A percentile compares a stretch with the other conserved stretches of the same genome.
These are phyloP conservation scores for Aspergillus uvarum DNA, from an alignment of 2,329 filamentous ascomycete genomes.

Conservation along the genomic window DNA sequence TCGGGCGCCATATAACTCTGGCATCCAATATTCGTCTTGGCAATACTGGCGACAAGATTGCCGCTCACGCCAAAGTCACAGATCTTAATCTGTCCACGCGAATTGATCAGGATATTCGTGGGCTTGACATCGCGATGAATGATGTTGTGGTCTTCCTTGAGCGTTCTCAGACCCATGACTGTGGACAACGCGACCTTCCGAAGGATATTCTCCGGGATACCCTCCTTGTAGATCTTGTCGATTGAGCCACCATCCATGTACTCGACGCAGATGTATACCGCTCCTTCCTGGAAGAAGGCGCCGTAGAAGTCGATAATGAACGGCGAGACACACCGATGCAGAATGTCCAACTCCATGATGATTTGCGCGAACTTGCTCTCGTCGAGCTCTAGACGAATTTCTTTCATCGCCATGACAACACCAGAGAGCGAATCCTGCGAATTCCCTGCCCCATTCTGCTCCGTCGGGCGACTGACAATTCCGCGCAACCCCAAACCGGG, in stretches of 20 bases:
- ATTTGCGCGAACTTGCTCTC: conserved; percentile 97
- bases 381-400: conserved; percentile 91
- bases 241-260: conserved; percentile 99
- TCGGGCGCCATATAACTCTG: conserved; percentile 99
- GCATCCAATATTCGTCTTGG: conserved; percentile 97
- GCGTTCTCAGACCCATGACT: conserved; percentile 81
- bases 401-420: conserved; percentile 97
- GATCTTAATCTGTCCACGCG: conserved; percentile 88
- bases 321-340: conserved; percentile 90
- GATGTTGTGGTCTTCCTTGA: conserved; percentile 99
- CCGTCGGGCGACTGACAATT: conserved; percentile 50
- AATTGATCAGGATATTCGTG: conserved; percentile 96
- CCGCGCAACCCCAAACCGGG: conserved; percentile 61
- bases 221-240: conserved; percentile 89
- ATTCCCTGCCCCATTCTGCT: conserved; percentile 18
- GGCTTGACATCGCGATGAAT: conserved; percentile 98
- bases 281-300: conserved; percentile 97
- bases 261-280: conserved; percentile 98
- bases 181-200: conserved; percentile 89
- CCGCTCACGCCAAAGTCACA: conserved; percentile 98
- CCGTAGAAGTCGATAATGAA: conserved; percentile 99
- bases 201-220: conserved; percentile 83
- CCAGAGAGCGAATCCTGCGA: conserved; percentile 50
- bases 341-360: conserved; percentile 93
- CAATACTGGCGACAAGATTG: conserved; percentile 94